These are phyloP conservation scores for Cercospora sp. DNA, from an alignment of 2,329 filamentous ascomycete species.

Conservation along the genomic window DNA sequence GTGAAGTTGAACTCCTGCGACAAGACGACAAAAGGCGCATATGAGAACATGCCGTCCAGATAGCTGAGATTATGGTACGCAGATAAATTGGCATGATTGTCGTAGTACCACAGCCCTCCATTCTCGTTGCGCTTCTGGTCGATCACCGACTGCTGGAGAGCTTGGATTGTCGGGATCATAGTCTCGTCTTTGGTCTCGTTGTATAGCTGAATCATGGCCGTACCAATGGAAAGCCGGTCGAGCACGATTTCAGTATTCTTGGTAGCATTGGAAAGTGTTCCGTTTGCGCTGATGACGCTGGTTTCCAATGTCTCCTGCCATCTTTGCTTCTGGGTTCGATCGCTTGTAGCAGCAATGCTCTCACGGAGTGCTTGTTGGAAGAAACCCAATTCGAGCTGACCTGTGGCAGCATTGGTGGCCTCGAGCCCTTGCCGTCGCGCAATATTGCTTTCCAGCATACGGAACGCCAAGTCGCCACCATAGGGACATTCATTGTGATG, in stretches of 20 bases:
- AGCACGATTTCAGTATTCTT: slow-evolving; percentile 32
- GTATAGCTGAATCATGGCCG: slow-evolving; percentile 31
- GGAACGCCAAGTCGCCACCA: slow-evolving; percentile 21
- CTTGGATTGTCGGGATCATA: slow-evolving; percentile 21
- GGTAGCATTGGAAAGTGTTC: slow-evolving; percentile 28
- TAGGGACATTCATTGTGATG: slow-evolving; percentile 17
- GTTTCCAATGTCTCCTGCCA: slow-evolving; percentile 23
- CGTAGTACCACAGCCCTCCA: slow-evolving; percentile 42
- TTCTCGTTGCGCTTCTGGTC: slow-evolving; percentile 37
- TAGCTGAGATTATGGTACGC: slow-evolving; percentile 56
- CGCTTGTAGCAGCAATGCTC: slow-evolving; percentile 25
- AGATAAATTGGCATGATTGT: slow-evolving; percentile 28
- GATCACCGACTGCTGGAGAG: slow-evolving; percentile 34
- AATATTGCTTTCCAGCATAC: slow-evolving; percentile 39
- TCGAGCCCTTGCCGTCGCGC: slow-evolving; percentile 38
- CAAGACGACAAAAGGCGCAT: slow-evolving; percentile 47
- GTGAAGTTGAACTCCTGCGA: slow-evolving; percentile 26
- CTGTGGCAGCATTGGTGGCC: slow-evolving; percentile 24
- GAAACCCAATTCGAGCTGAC: slow-evolving; percentile 38
- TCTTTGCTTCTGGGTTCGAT: slow-evolving; percentile 12
- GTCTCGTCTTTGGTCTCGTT: slow-evolving; percentile 22
- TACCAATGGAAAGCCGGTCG: slow-evolving; percentile 39
- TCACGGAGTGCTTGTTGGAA: slow-evolving; percentile 39
- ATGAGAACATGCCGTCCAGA: slow-evolving; percentile 56
- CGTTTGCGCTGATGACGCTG: slow-evolving; percentile 30